A percentile compares a stretch with the other conserved stretches of the same genome.
Conservation (phyloP, 345 rosid genomes). For the Cardamine resedifolia region DNA sequence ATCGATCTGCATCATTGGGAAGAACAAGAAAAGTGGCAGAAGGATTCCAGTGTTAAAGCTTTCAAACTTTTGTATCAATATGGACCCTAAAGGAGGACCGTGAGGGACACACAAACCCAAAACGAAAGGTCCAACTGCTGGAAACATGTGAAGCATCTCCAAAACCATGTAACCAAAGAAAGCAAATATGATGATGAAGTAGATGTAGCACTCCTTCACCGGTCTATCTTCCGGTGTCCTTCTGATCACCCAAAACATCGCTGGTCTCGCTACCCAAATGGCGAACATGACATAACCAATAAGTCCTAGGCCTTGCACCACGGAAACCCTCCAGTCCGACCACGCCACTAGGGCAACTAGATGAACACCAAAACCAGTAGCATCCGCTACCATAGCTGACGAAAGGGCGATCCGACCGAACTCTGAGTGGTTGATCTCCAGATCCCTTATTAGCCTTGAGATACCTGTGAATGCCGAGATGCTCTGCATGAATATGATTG, state of each 20-base stretch:
- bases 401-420: constrained; percentile 48
- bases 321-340: constrained; percentile 28
- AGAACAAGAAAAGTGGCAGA: constrained; percentile 34
- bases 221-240: constrained; percentile 37
- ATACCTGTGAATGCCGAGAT: constrained; percentile 45
- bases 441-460: constrained; percentile 46
- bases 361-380: constrained; percentile 23
- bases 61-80: constrained; percentile 42
- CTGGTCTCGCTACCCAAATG: constrained; percentile 31
- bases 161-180: constrained; percentile 15
- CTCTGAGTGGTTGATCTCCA: constrained; percentile 50
- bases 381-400: constrained; percentile 41
- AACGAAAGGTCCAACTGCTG: constrained; percentile 40
- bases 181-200: constrained; percentile 31
- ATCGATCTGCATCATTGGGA: constrained; percentile 25
- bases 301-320: not conserved
- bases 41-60: constrained; percentile 34
- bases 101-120: constrained; percentile 46
- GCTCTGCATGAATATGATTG: constrained; percentile 31
- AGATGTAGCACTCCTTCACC: constrained; percentile 26
- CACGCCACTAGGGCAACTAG: constrained; percentile 23
- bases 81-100: constrained; percentile 52
- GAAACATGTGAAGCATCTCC: constrained; percentile 13
- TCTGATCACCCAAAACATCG: constrained; percentile 29
- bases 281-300: not conserved